Conservation (phyloP, 108 stramenopile genomes). For the Seminavis robusta region DNA sequence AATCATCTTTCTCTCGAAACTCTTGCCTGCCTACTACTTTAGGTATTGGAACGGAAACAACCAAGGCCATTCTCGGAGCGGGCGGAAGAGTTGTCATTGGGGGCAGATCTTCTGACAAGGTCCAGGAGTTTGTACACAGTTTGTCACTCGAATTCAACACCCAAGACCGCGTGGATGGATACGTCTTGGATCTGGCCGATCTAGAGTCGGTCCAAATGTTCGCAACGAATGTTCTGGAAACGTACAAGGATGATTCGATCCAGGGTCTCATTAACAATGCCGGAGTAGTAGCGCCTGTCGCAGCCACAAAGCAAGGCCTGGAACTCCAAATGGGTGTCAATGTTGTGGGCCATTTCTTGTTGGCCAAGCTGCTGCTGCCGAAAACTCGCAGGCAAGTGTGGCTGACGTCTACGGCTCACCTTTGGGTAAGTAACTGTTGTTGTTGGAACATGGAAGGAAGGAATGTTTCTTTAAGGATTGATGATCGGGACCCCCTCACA, state of each 20-base stretch:
- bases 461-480: no score
- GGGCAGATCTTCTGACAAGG: neutral
- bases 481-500: no score
- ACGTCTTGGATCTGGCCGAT: neutral
- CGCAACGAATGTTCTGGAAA: neutral
- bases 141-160: no score
- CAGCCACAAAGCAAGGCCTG: slow-evolving; percentile 1
- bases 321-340: slow-evolving; percentile 11
- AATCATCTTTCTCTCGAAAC: no score
- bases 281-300: slow-evolving; percentile 1
- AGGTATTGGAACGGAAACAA: slow-evolving; percentile 44
- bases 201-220: neutral
- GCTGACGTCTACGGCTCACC: neutral
- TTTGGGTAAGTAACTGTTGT: no score
- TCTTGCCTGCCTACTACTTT: no score
- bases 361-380: neutral
- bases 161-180: neutral
- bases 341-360: slow-evolving; percentile 5
- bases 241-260: neutral
- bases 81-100: slow-evolving; percentile 26
- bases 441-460: no score
- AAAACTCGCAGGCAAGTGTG: neutral
- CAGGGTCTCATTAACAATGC: slow-evolving; percentile 9
- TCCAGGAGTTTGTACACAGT: neutral
- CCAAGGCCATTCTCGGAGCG: slow-evolving; percentile 8